phyloP scores from a whole-genome alignment of 2,329 filamentous ascomycete genomes.

The Phaeosphaeria sp. region DNA sequence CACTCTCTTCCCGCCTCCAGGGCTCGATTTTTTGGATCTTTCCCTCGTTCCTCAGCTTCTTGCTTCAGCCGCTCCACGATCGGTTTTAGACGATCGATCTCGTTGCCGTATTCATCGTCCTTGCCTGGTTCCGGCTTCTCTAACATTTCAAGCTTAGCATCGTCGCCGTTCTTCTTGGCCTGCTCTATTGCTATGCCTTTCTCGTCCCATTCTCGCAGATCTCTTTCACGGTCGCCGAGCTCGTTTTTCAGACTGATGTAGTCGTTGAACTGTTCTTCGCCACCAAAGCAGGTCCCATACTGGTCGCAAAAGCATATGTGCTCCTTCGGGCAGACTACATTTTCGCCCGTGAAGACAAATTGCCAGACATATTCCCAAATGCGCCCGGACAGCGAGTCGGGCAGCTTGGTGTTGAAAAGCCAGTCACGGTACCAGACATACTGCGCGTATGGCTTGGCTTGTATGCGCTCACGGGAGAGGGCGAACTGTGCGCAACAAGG shows the following conservation, averaged over 20 bases:
- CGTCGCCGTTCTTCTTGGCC: slow-evolving; percentile 29
- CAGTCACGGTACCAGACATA: slow-evolving; percentile 67
- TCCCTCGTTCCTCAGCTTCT: slow-evolving; percentile 59
- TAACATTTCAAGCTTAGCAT: slow-evolving; percentile 40
- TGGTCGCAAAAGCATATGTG: slow-evolving; percentile 69
- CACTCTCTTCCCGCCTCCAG: slow-evolving; percentile 61
- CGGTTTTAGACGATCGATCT: slow-evolving; percentile 54
- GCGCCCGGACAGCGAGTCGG: slow-evolving; percentile 64
- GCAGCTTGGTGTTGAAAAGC: slow-evolving; percentile 64
- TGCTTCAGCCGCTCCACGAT: slow-evolving; percentile 52
- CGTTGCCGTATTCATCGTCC: slow-evolving; percentile 51
- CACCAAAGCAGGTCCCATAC: slow-evolving; percentile 67
- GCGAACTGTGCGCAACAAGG: slow-evolving; percentile 72
- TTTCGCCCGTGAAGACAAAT: slow-evolving; percentile 63
- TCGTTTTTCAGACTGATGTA: slow-evolving; percentile 57
- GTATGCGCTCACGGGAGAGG: slow-evolving; percentile 64
- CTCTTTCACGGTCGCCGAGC: slow-evolving; percentile 49
- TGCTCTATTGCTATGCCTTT: slow-evolving; percentile 46
- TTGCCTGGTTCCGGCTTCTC: slow-evolving; percentile 51
- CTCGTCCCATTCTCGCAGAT: slow-evolving; percentile 52
- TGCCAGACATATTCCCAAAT: slow-evolving; percentile 72
- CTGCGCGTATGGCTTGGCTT: slow-evolving; percentile 58
- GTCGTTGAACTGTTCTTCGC: slow-evolving; percentile 55
- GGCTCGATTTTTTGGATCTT: slow-evolving; percentile 60
- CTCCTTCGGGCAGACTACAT: slow-evolving; percentile 59